phyloP scores from a whole-genome alignment of 768 basidiomycete species.

The Collybiopsis confluens region DNA sequence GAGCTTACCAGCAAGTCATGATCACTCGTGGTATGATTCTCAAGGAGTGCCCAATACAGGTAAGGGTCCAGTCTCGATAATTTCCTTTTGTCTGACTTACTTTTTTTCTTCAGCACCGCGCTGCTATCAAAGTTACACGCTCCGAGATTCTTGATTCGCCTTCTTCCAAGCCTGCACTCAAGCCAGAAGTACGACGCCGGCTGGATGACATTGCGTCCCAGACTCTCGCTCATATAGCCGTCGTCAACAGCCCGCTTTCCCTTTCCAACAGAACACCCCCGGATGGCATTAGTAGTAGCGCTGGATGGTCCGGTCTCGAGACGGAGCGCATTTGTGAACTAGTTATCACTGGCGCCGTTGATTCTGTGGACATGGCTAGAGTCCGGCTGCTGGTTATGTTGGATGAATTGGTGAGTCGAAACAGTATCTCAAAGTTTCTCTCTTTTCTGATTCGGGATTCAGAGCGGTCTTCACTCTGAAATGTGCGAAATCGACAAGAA shows the following conservation, averaged over 20 bases:
- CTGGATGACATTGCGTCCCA: conserved; percentile 94
- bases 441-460: conserved; percentile 15
- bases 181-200: conserved; percentile 74
- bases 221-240: conserved; percentile 90
- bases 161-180: conserved; percentile 73
- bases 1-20: conserved; percentile 91
- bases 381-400: conserved; percentile 90
- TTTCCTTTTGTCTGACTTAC: conserved; percentile 8
- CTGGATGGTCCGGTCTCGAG: conserved; percentile 88
- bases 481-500: conserved; percentile 93
- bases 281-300: conserved; percentile 69
- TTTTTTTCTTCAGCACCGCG: conserved; percentile 56
- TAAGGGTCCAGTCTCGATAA: conserved; percentile 26
- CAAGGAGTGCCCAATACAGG: conserved; percentile 86
- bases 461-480: conserved; percentile 92
- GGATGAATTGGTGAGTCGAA: conserved; percentile 79
- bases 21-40: conserved; percentile 82
- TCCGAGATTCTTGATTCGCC: conserved; percentile 90
- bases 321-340: conserved; percentile 92
- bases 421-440: conserved; percentile 5
- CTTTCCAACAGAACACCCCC: conserved; percentile 74
- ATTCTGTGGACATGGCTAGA: conserved; percentile 88
- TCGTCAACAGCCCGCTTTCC: conserved; percentile 80
- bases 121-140: conserved; percentile 85
- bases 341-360: conserved; percentile 83